These are phyloP conservation scores for Tubosaeta sp. DNA, from an alignment of 768 basidiomycete genomes.

Conservation along the genomic window DNA sequence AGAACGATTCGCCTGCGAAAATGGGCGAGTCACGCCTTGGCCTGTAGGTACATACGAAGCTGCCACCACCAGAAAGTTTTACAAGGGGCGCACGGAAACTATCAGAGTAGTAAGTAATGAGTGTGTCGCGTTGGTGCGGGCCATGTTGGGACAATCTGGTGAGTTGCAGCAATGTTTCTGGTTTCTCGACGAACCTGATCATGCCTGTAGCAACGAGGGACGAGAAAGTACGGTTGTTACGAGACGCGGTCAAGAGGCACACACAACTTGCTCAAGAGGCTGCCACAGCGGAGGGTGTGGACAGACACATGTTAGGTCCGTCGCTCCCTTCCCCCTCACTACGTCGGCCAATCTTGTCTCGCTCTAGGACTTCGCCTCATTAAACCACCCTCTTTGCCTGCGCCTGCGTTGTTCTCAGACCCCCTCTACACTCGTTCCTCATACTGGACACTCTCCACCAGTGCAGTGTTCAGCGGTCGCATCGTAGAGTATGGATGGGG, in stretches of 20 bases:
- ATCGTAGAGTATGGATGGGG: constrained; percentile 92
- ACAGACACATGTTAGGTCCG: constrained; percentile 83
- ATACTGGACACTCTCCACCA: constrained; percentile 88
- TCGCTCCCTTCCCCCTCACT: background rate
- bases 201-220: constrained; percentile 24
- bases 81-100: constrained; percentile 91
- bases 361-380: constrained; percentile 65
- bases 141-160: constrained; percentile 58
- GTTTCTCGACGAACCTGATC: background rate
- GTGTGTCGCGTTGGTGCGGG: constrained; percentile 69
- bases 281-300: constrained; percentile 70
- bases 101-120: constrained; percentile 79
- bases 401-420: constrained; percentile 73
- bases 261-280: constrained; percentile 60
- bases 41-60: constrained; percentile 90
- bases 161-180: constrained; percentile 6
- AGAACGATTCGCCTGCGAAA: constrained; percentile 23
- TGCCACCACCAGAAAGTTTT: constrained; percentile 83
- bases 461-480: constrained; percentile 81
- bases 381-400: constrained; percentile 53
- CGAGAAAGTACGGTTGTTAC: constrained; percentile 51
- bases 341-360: background rate
- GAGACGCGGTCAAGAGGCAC: constrained; percentile 61
- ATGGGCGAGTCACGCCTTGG: constrained; percentile 33
- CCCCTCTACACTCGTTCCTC: constrained; percentile 67